Evolutionary conservation across 2,329 filamentous ascomycete genomes (phyloP).

Genomic region (Mycocentrospora acerina): DNA sequence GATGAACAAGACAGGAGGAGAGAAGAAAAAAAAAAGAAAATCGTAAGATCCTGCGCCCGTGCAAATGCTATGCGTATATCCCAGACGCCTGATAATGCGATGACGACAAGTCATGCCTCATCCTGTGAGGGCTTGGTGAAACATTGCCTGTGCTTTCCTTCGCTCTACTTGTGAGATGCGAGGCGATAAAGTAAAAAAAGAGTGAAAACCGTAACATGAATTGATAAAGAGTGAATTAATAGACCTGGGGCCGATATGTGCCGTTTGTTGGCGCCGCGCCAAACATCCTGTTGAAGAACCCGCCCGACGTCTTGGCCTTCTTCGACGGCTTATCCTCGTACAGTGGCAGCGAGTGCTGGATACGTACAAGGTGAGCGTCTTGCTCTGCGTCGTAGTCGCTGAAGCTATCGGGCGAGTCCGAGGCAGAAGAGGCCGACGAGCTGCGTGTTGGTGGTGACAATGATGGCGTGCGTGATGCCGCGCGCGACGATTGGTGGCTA

Average conservation of each 20-base stretch:
- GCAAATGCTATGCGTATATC: neutral
- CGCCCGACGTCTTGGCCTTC: constrained; percentile 41
- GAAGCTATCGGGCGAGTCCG: constrained; percentile 38
- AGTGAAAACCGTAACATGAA: no score
- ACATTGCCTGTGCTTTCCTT: no score
- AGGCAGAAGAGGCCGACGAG: constrained; percentile 37
- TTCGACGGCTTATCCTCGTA: constrained; percentile 44
- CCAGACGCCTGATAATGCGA: neutral
- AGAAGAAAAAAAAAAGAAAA: no score
- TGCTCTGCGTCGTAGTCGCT: constrained; percentile 46
- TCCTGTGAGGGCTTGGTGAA: no score
- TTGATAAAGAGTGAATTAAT: constrained; percentile 1
- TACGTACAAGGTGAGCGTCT: constrained; percentile 48
- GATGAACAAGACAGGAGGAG: no score
- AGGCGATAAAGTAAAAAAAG: neutral
- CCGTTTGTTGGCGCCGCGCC: constrained; percentile 7
- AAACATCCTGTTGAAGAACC: constrained; percentile 44
- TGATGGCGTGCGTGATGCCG: constrained; percentile 51
- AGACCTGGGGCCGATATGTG: no score
- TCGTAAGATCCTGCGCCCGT: no score
- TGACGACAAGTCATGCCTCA: no score
- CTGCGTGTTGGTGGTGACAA: constrained; percentile 50
- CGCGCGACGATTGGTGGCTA: constrained; percentile 35
- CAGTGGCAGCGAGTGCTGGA: constrained; percentile 41
- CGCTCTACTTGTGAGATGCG: constrained; percentile 2